Percentiles rank a stretch among this genome's conserved stretches.
Conservation (phyloP, 495 filamentous ascomycete genomes). For the Annulohypoxylon moriforme region DNA sequence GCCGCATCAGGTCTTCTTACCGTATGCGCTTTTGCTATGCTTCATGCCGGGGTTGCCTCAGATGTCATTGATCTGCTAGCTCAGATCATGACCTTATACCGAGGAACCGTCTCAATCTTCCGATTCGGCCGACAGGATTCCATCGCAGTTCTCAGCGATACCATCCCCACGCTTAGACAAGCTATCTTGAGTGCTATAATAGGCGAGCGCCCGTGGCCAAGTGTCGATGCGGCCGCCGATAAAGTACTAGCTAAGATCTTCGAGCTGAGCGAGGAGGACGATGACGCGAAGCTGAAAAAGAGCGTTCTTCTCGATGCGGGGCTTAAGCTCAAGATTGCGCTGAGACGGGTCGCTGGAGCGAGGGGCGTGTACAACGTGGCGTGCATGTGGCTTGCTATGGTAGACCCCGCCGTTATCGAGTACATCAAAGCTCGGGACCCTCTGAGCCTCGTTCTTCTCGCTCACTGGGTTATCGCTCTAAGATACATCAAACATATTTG, state of each 20-base stretch:
- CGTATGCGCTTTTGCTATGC: conserved; percentile 21
- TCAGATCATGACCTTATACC: conserved; percentile 21
- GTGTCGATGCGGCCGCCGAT: not conserved
- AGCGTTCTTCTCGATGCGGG: conserved; percentile 7
- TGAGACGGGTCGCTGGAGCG: not conserved
- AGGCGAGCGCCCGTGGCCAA: conserved; percentile 4
- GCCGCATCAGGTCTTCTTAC: conserved; percentile 23
- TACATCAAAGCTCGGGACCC: conserved; percentile 5
- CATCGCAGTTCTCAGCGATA: not conserved
- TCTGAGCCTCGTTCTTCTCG: conserved; percentile 8
- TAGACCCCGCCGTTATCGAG: not conserved
- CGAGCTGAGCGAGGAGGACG: conserved; percentile 6
- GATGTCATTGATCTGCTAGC: conserved; percentile 22
- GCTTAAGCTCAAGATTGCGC: conserved; percentile 2
- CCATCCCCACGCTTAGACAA: conserved; percentile 5
- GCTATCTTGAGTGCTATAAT: not conserved
- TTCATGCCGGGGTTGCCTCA: conserved; percentile 10
- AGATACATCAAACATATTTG: conserved; percentile 18
- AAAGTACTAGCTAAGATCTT: conserved; percentile 8
- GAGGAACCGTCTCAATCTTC: conserved; percentile 23
- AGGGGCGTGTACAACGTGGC: conserved; percentile 15
- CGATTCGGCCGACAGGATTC: conserved; percentile 1
- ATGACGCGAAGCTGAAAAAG: conserved; percentile 7
- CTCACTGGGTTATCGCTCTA: conserved; percentile 17
- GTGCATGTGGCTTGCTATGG: conserved; percentile 23